Evolutionary conservation across 2,329 filamentous ascomycete genomes (phyloP), one percentile per base, ranked within the genome.

Genomic region (Penicillium sp.): DNA sequence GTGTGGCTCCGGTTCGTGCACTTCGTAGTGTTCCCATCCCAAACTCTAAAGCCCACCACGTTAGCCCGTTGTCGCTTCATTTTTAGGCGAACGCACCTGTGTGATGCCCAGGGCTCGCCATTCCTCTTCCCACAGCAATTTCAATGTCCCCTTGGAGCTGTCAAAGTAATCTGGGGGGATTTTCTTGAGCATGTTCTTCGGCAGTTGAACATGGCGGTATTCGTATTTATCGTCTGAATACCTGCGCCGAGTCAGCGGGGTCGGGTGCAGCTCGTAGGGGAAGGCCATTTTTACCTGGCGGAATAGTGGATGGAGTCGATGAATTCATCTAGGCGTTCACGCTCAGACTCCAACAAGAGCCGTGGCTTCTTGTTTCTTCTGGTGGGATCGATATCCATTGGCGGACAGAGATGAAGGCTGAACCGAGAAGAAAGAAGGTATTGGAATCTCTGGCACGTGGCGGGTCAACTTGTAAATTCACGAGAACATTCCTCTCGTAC

Each of bases 21-120:
- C 93, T 69, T 98, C 93, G 65, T 98, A 98, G 69, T 98, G 93
- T 67, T 97, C 91, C 93, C 93, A 98, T 42, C 93, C 93, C 59
- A 98, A 75, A 74, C 91, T 97, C 90, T 97, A 63, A 34, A 21
- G 16, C 20, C 16, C 14, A 32, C 5, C 23, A 18, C 10, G 30
- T 51, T 26, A 42, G 45, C 26, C 48, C 46, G 39, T 27, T 16
- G 21, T 23, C 20, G n/a, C 25, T 13, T 9, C 10, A 33, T 8
- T 8, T 17, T 27, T 6, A 13, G 14, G 21, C 25, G 16, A 27
- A 20, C 19, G 17, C 72, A 94, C 89, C 83, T 95, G 91, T 53
- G 93, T 98, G 64, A 98, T 98, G 35, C 93, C 93, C 61, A 98
- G 78, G 23, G 86, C 89, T 69, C 93, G 83, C 93, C 93, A 98